phyloP scores from a whole-genome alignment of 306 rosid genomes.

The Dryas alaskensis region DNA sequence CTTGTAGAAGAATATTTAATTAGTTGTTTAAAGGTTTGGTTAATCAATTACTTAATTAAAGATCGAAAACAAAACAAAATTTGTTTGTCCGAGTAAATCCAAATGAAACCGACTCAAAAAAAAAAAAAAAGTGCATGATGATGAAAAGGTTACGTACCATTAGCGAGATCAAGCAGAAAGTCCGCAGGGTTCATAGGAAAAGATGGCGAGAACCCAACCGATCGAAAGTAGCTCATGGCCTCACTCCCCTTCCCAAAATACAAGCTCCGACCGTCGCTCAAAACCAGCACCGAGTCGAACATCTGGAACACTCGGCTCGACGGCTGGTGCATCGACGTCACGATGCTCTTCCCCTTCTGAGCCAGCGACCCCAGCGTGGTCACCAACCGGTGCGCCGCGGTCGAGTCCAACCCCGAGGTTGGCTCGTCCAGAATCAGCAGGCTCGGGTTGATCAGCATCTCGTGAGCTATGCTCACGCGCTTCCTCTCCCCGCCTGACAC shows the following conservation, averaged over 20 bases:
- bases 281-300: constrained; percentile 54
- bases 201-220: constrained; percentile 66
- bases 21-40: too few relatives aligned
- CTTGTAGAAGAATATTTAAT: too few relatives aligned
- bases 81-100: too few relatives aligned
- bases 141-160: constrained; percentile 53
- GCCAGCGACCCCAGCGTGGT: constrained; percentile 52
- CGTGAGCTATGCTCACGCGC: constrained; percentile 82
- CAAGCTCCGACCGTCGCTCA: constrained; percentile 68
- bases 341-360: constrained; percentile 71
- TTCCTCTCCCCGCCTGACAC: constrained; percentile 90
- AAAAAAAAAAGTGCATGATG: too few relatives aligned
- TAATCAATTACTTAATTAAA: too few relatives aligned
- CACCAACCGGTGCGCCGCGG: constrained; percentile 70
- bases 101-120: background rate
- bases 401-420: constrained; percentile 86
- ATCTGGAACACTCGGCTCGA: constrained; percentile 83
- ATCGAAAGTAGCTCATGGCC: constrained; percentile 61
- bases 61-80: too few relatives aligned
- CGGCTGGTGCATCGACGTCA: constrained; percentile 84
- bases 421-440: constrained; percentile 77
- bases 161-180: constrained; percentile 89
- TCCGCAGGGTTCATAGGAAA: constrained; percentile 91
- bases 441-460: constrained; percentile 76
- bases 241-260: constrained; percentile 63